Evolutionary conservation across 352 stramenopile genomes (phyloP).

Genomic region (Pythium guiyangense): DNA sequence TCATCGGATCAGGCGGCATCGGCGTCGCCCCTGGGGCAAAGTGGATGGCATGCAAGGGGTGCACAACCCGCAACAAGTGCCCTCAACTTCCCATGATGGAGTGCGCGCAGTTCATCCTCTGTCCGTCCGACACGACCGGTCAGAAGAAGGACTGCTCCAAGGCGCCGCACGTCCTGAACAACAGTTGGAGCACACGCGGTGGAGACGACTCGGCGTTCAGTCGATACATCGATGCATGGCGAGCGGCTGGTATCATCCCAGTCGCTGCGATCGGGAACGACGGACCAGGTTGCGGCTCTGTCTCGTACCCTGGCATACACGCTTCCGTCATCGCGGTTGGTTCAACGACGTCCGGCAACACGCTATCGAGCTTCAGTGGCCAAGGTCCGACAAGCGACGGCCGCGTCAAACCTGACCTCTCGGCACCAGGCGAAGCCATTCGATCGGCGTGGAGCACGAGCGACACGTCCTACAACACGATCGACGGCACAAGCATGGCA

Average conservation of each 20-base stretch:
- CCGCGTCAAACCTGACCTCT: constrained; percentile 17
- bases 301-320: constrained; percentile 13
- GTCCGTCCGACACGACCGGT: no score
- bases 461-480: constrained; percentile 1
- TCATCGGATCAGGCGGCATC: constrained; percentile 5
- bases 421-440: constrained; percentile 10
- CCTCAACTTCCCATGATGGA: no score
- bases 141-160: no score
- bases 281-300: constrained; percentile 17
- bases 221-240: no score
- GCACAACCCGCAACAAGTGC: no score
- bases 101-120: no score
- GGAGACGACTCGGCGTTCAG: no score
- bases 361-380: constrained; percentile 11
- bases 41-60: no score
- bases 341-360: constrained; percentile 11
- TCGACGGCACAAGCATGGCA: constrained; percentile 16
- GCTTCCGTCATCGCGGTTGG: constrained; percentile 22
- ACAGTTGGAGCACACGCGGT: no score
- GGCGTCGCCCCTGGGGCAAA: no score
- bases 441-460: constrained; percentile 1
- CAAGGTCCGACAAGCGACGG: background rate
- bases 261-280: constrained; percentile 18
- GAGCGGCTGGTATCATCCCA: background rate
- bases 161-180: no score